Base-by-base conservation (phyloP, 2,329 filamentous ascomycete species). In the Aureobasidium musti region DNA sequence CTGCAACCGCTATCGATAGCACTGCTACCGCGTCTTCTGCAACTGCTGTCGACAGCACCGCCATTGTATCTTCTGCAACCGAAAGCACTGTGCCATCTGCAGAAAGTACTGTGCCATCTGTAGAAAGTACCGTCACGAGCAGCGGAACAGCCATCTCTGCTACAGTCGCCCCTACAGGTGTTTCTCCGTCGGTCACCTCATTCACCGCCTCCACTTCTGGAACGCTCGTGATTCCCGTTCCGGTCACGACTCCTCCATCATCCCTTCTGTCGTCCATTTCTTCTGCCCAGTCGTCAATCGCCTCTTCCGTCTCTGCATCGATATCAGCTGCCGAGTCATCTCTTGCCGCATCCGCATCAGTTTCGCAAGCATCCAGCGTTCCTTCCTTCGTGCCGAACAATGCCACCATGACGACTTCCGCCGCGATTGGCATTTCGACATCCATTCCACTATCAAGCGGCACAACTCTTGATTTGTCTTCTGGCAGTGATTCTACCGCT, bases 171-270 rank as follows among this genome's bases (percentile, higher is more conserved):
- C 21, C 61, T 23, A 33, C 60, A 7, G 43, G 49, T 14, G 21
- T 33, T 10, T 41, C 60, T 13, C 57, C 66, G 53, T 47, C 67
- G 23, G 30, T 61, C 10, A 68, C 61, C 37, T 66, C 64, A 1
- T 66, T 66, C 45, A 65, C 26, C 6, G 47, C 52, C 5, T 63
- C 67, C 47, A 57, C 67, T 23, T 65, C 67, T 47, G 72, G 70
- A 21, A 68, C 71, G 0, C 70, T 69, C 10, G 67, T 72, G 26
- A 68, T 73, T 28, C 69, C 72, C 17, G 65, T 74, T 21, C 68
- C 72, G 23, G 52, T 71, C 0, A 70, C 68, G 14, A 70, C 70
- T 28, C 68, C 41, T 33, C 65, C 69, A 47, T 66, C 66, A 19
- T 61, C 66, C 21, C 45, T 63, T 23, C 43, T 67, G 21, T 66